Base-by-base conservation (phyloP, 805 yeast genomes). In the Zygosaccharomyces bisporus region DNA sequence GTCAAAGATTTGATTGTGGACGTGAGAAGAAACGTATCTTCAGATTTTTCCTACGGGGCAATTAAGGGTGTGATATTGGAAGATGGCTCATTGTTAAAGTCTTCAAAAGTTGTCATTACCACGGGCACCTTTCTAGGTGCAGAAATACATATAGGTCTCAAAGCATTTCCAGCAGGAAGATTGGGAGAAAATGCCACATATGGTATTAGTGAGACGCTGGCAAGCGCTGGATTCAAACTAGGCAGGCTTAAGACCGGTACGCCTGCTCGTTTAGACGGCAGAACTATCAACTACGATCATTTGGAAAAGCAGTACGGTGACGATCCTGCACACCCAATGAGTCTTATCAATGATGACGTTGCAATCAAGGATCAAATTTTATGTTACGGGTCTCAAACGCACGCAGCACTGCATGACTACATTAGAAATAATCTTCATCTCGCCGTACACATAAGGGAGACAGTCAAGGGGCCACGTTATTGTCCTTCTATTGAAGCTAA, bases 201-300 rank as follows among this genome's bases (percentile, higher is more conserved):
- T 66, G 98, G 98, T 1, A 74, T 93, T 18, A 83, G 95, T 27
- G 71, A 79, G 36, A 89, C 98, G 1, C 74, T 93, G 32, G 67
- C 70, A 20, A 79, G 79, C 3, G 83, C 86, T 1, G 95, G 95
- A 0, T 91, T 93, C 61, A 70, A 78, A 48, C 67, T 93, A 41
- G 98, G 98, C 0, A 73, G 99, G 44, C 71, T 93, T 54, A 93
- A 93, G 59, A 93, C 99, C 0, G 99, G 99, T 0, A 93, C 99
- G 0, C 99, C 99, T 0, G 95, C 98, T 2, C 73, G 99, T 46
- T 67, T 93, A 19, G 82, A 84, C 36, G 74, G 81, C 1, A 73
- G 74, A 41, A 76, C 91, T 0, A 89, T 93, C 17, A 72, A 91
- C 60, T 90, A 80, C 57, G 53, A 69, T 1, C 65, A 71, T n/a